Base-by-base conservation (phyloP, 768 basidiomycete genomes). In the Galerina marginata region DNA sequence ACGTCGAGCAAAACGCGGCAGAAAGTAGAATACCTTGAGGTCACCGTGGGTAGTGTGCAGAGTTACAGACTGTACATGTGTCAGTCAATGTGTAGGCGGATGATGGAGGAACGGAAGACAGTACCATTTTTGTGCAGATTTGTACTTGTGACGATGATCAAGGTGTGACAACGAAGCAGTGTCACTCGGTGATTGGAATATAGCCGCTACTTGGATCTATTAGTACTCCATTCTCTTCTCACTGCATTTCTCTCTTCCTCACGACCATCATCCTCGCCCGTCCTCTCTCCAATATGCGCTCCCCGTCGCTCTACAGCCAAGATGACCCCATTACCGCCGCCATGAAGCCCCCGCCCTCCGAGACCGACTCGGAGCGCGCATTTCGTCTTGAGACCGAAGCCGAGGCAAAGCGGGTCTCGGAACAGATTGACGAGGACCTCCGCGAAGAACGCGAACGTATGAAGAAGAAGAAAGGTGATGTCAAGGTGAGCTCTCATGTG, bases 11-110 rank as follows among this genome's bases (percentile, higher is more conserved):
- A 29, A 51, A 7, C 15, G 26, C 14, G 51, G 42, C 20, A 44
- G 51, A 36, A 38, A 39, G 53, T 48, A 26, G 20, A 40, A 49
- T 68, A 93, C 95, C 86, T 98, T 99, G 75, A 99, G 81, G 61
- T 99, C 96, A 15, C 96, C 96, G 68, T 90, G 90, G n/a, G 90
- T 86, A 0, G 96, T 98, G 74, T 98, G 91, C 53, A 99, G 81
- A 6, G 96, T 98, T 42, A 97, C 95, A 58, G 96, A 96, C 96
- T 94, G 67, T 59, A 49, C 46, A 63, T 43, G 60, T 56, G 63
- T 62, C 54, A 60, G 60, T 62, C 61, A 48, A 46, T 39, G 36
- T 23, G 45, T 38, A 33, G 43, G 59, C 37, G 50, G 40, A 54
- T 59, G 64, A 64, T 65, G 69, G 61, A 58, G 69, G 64, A 59